Percentiles rank a stretch among this genome's conserved stretches.
These are phyloP conservation scores for Candida labiduridarum DNA, from an alignment of 1,139 yeast species.

Conservation along the genomic window DNA sequence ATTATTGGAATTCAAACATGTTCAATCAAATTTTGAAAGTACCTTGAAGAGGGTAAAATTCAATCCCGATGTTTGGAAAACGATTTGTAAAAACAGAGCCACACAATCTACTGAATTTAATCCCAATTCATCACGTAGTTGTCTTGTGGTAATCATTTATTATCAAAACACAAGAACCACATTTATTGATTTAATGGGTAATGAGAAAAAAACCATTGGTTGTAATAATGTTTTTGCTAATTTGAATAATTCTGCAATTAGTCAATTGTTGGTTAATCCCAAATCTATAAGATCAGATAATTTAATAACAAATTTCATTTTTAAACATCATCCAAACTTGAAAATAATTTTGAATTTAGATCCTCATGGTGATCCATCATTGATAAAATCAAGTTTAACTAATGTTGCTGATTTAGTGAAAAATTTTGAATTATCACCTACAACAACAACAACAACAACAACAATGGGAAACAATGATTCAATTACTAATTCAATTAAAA, in stretches of 20 bases:
- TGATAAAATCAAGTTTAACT: slow-evolving; percentile 29
- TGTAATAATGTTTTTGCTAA: slow-evolving; percentile 29
- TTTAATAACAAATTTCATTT: slow-evolving; percentile 31
- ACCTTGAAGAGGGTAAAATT: slow-evolving; percentile 17
- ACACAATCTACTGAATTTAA: slow-evolving; percentile 25
- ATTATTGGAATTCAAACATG: slow-evolving; percentile 7
- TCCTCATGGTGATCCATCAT: slow-evolving; percentile 26
- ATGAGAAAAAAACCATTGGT: slow-evolving; percentile 21
- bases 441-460: slow-evolving; percentile 7
- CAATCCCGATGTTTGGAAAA: slow-evolving; percentile 13
- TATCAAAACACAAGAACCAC: slow-evolving; percentile 24
- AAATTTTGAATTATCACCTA: slow-evolving; percentile 15
- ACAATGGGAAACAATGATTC: neutral
- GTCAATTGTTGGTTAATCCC: slow-evolving; percentile 24
- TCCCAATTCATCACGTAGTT: slow-evolving; percentile 27
- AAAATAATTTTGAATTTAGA: slow-evolving; percentile 33
- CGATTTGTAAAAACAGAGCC: slow-evolving; percentile 23
- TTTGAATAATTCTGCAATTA: slow-evolving; percentile 31
- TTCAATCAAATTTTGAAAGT: slow-evolving; percentile 18
- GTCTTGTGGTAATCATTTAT: slow-evolving; percentile 29
- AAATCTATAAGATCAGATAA: slow-evolving; percentile 23
- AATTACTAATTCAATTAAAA: neutral
- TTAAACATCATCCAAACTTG: slow-evolving; percentile 23
- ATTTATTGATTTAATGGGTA: slow-evolving; percentile 36
- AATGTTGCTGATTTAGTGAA: slow-evolving; percentile 30